Evolutionary conservation across 768 basidiomycete genomes (phyloP).

Genomic region (Exsudoporus frostii): DNA sequence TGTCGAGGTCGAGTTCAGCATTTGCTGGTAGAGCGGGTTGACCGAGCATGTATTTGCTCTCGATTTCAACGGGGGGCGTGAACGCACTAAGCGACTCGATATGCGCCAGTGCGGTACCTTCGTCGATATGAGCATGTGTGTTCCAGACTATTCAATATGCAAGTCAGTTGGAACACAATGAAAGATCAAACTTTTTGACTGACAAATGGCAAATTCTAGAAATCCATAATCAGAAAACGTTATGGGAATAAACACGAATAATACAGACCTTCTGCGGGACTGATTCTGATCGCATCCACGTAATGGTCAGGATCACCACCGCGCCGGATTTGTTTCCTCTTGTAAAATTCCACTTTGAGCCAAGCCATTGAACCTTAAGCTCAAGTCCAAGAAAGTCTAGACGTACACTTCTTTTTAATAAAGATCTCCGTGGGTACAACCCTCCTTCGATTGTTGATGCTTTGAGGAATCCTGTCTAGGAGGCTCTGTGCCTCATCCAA

Average conservation of each 20-base stretch:
- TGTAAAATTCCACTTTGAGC: conserved; percentile 65
- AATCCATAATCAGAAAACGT: conserved; percentile 2
- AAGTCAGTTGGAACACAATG: conserved; percentile 1
- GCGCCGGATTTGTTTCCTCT: conserved; percentile 57
- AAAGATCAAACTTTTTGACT: conserved; percentile 23
- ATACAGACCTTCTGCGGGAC: conserved; percentile 61
- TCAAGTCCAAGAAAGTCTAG: not conserved
- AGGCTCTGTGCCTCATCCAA: conserved; percentile 57
- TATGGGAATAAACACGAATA: not conserved
- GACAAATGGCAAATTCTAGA: conserved; percentile 69
- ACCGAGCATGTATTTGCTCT: conserved; percentile 25
- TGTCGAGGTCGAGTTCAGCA: conserved; percentile 49
- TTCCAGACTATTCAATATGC: conserved; percentile 63
- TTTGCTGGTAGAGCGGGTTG: not conserved
- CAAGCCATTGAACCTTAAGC: not conserved
- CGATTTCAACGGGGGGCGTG: conserved; percentile 42
- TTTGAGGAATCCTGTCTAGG: conserved; percentile 56
- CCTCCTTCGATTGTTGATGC: conserved; percentile 61
- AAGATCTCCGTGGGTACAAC: conserved; percentile 73
- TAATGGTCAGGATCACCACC: conserved; percentile 53
- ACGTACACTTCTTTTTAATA: conserved; percentile 72
- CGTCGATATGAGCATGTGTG: conserved; percentile 58
- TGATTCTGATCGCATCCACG: conserved; percentile 57
- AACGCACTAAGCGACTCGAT: conserved; percentile 52
- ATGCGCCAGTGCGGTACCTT: conserved; percentile 53